Evolutionary conservation across 305 asterid species (phyloP), one percentile per base, ranked within the genome.

Genomic region (Andrographis paniculata): DNA sequence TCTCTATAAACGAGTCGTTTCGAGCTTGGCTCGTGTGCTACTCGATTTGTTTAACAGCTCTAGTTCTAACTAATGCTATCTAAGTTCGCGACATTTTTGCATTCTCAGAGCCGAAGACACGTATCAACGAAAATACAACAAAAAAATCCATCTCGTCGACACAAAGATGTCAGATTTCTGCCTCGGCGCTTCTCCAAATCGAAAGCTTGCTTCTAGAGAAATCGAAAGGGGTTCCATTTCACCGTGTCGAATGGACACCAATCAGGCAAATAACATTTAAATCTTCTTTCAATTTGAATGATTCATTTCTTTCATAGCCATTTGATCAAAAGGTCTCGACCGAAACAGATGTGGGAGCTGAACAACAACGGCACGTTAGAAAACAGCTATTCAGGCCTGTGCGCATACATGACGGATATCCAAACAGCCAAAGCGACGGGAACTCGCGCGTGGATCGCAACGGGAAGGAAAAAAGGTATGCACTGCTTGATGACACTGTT

Each of bases 261-360:
- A 72, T 71, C 93, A 81, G 84, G 93, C 75, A 57, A 42, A 4
- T 42, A 33, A 33, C n/a, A 6, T 13, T n/a, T 10, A 7, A 7
- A n/a, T n/a, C n/a, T n/a, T n/a, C n/a, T n/a, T n/a, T n/a, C n/a
- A n/a, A n/a, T n/a, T n/a, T n/a, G n/a, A n/a, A n/a, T n/a, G n/a
- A n/a, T n/a, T n/a, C n/a, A n/a, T n/a, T n/a, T n/a, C n/a, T n/a
- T n/a, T n/a, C n/a, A n/a, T n/a, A n/a, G n/a, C n/a, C n/a, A n/a
- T n/a, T n/a, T n/a, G n/a, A n/a, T n/a, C n/a, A n/a, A n/a, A n/a
- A n/a, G n/a, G n/a, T n/a, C n/a, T n/a, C n/a, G n/a, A 20, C 45
- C 49, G 39, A 8, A 52, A 54, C 87, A 89, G 97, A 71, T 89
- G 86, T 89, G 97, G 97, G 82, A 82, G 68, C 52, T 81, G 70